A percentile compares a stretch with the other conserved stretches of the same genome.
phyloP scores from a whole-genome alignment of 306 rosid genomes.

The Cucurbita ficifolia region DNA sequence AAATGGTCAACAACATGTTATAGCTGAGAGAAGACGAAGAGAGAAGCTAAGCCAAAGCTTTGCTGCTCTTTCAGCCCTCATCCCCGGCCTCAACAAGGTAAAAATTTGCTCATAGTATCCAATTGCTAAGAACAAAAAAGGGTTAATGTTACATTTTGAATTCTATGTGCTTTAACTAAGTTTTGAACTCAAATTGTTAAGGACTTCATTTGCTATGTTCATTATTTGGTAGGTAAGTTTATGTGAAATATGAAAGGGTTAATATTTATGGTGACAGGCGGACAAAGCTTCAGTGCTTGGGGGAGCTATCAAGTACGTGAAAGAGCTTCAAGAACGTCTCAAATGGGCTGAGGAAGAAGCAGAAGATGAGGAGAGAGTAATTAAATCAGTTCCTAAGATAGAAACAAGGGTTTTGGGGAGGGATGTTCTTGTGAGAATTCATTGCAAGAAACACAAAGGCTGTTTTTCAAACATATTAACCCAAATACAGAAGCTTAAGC shows the following conservation, averaged over 20 bases:
- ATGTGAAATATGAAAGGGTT: too few relatives aligned
- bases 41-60: slow-evolving; percentile 36
- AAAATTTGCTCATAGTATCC: neutral
- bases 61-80: slow-evolving; percentile 32
- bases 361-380: slow-evolving; percentile 15
- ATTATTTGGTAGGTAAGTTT: neutral
- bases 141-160: neutral
- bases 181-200: neutral
- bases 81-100: slow-evolving; percentile 56
- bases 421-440: slow-evolving; percentile 48
- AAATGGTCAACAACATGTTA: slow-evolving; percentile 30
- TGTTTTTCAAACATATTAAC: slow-evolving; percentile 18
- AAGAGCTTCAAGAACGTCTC: slow-evolving; percentile 47
- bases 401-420: slow-evolving; percentile 54
- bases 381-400: slow-evolving; percentile 44
- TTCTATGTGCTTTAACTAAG: neutral
- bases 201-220: neutral
- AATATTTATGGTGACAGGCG: slow-evolving; percentile 27
- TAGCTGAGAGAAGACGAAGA: slow-evolving; percentile 40
- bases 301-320: slow-evolving; percentile 51
- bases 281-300: slow-evolving; percentile 84
- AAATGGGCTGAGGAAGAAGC: slow-evolving; percentile 37
- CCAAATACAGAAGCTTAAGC: slow-evolving; percentile 33
- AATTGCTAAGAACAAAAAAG: too few relatives aligned
- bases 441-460: slow-evolving; percentile 39